Base-by-base conservation (phyloP, 768 basidiomycete genomes). In the Leccinum barrowsii region DNA sequence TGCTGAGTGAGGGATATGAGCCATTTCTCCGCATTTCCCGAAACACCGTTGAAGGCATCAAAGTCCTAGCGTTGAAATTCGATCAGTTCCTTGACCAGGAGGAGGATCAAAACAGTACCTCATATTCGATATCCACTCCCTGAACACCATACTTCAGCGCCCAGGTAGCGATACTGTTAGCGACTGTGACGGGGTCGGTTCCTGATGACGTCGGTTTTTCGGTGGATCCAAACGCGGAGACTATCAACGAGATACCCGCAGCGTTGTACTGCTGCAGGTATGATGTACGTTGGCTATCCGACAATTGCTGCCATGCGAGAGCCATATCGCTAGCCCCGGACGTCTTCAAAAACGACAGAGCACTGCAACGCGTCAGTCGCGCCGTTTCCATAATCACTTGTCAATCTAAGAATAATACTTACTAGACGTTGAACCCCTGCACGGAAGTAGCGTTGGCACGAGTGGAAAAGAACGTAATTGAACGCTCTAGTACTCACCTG, bases 201-300 rank as follows among this genome's bases (percentile, higher is more conserved):
- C 35, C 35, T 15, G 35, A 17, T 12, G 76, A 66, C 5, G 79
- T 82, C 5, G 81, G 81, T 7, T 67, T 61, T 26, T 68, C 68
- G 0, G 60, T 63, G 7, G 78, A 73, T 8, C 81, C 81, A 61
- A 85, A 84, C 10, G 75, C 75, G 50, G 82, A 81, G 2, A 85
- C 84, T 59, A 85, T 77, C 24, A 85, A 65, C 52, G 78, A 78
- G 64, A 84, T 83, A 17, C 83, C 83, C 5, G 82, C 82, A 3
- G 78, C 75, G 13, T 73, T 73, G 63, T 85, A 85, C 56, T 79
- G 73, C 1, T 76, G 63, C 57, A 82, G 75, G 63, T 81, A 75
- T 5, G 73, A 34, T 8, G 75, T 63, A 24, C 82, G 77, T 30
- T 78, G 63, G 11, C 59, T 58, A 4, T 70, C 65, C 2, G 74